These are phyloP conservation scores for Candida bentonensis DNA, from an alignment of 805 yeast species.

Conservation along the genomic window DNA sequence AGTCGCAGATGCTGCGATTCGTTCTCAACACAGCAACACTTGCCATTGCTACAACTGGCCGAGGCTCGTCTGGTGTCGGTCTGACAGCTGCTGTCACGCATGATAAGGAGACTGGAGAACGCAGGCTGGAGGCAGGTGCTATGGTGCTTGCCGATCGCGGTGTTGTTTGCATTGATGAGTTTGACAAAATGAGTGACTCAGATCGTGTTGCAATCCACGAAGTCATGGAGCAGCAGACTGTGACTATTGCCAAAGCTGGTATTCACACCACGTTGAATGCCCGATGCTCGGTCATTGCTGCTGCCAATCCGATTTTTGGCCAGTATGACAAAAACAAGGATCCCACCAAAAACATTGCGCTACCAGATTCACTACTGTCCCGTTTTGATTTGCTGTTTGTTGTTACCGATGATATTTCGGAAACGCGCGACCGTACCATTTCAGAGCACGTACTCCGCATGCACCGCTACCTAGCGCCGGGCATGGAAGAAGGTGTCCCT, in stretches of 20 bases:
- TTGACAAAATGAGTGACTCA: conserved; percentile 92
- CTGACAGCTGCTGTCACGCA: conserved; percentile 95
- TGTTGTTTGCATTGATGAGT: conserved; percentile 95
- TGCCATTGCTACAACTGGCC: conserved; percentile 96
- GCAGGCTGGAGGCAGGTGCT: conserved; percentile 96
- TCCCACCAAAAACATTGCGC: conserved; percentile 91
- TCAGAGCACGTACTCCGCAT: conserved; percentile 91
- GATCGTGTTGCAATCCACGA: conserved; percentile 98
- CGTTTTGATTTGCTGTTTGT: conserved; percentile 94
- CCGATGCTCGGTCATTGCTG: conserved; percentile 92
- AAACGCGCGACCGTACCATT: conserved; percentile 67
- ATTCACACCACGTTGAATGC: conserved; percentile 94
- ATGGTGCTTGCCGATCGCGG: conserved; percentile 98
- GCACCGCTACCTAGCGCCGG: conserved; percentile 81
- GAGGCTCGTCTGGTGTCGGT: conserved; percentile 99
- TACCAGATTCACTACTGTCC: conserved; percentile 90
- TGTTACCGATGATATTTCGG: conserved; percentile 89
- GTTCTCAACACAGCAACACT: conserved; percentile 89
- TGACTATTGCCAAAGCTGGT: conserved; percentile 95
- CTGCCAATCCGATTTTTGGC: conserved; percentile 95
- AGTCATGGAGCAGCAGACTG: conserved; percentile 99
- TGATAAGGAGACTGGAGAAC: conserved; percentile 93
- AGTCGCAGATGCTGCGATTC: conserved; percentile 87
- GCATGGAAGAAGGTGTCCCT: conserved; percentile 86
- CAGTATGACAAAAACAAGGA: conserved; percentile 93